Evolutionary conservation across 495 filamentous ascomycete species (phyloP).

Genomic region (Penicillium atrosanguineum): DNA sequence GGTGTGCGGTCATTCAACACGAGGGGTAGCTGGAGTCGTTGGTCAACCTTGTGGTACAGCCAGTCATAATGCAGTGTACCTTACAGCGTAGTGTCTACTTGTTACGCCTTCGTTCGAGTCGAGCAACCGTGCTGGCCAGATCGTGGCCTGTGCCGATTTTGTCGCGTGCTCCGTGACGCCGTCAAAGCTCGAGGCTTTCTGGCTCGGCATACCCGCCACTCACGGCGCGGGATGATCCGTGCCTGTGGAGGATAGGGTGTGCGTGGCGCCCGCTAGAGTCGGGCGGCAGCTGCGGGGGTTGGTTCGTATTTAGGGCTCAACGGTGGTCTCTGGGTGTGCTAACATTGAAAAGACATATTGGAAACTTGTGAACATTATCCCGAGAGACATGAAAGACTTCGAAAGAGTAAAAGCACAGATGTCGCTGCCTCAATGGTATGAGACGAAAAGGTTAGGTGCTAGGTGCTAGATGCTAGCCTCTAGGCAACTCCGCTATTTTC

Average conservation of each 20-base stretch:
- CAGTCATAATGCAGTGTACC: neutral
- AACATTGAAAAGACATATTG: neutral
- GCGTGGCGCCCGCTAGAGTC: constrained; percentile 1
- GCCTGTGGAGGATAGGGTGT: neutral
- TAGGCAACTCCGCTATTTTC: constrained; percentile 11
- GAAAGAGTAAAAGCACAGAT: too few relatives aligned
- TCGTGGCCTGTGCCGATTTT: neutral
- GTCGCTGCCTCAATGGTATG: too few relatives aligned
- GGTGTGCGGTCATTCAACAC: neutral
- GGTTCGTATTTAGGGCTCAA: too few relatives aligned
- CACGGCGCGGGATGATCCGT: constrained; percentile 1
- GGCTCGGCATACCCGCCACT: constrained; percentile 1
- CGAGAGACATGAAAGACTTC: neutral
- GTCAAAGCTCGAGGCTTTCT: neutral
- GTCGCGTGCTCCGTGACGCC: neutral
- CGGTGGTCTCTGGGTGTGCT: too few relatives aligned
- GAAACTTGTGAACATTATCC: neutral
- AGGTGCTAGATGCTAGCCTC: too few relatives aligned
- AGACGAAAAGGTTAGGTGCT: neutral
- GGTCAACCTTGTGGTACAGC: neutral
- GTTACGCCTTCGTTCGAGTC: neutral
- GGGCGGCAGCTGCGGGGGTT: neutral
- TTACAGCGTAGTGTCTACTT: neutral
- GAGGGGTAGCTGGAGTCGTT: neutral
- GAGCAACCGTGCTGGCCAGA: neutral